Evolutionary conservation across 2,329 filamentous ascomycete genomes (phyloP), one percentile per base, ranked within the genome.

Genomic region (Chrysoporthe puriensis): DNA sequence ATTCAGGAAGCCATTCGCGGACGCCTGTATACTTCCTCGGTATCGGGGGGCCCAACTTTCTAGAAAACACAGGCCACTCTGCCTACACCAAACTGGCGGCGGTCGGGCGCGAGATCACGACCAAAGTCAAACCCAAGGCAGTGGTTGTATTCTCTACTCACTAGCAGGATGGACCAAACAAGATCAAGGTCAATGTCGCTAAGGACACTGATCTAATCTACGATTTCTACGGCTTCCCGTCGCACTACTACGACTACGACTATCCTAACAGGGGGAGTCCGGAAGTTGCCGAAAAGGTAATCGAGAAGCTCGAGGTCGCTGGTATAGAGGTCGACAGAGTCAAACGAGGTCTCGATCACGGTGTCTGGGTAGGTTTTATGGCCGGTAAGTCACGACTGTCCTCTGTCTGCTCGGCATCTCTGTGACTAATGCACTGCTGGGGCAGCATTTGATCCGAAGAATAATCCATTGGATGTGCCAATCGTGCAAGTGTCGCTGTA

Each of bases 111-210:
- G 87, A 90, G 70, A 89, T 90, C 74, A 89, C 86, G 0, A 79
- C 81, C 16, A 83, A 84, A 70, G 84, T 90, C 59, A 86, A 86
- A 72, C 88, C 88, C 1, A 85, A 84, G 69, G 89, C 87, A 7
- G 82, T 91, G 26, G 84, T 91, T 4, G 86, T 90, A 8, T 85
- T 91, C 73, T 90, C 88, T 2, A 88, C 88, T 0, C 88, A 91
- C 76, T 91, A 88, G 88, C 85, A 89, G 77, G 85, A 80, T 62
- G 76, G 67, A 69, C 75, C 74, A 56, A 80, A 82, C 73, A 83
- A 76, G 1, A 79, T 89, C 60, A 78, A 86, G 72, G 82, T 89
- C 73, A 89, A 89, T 72, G 83, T 81, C 1, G 84, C 83, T 1
- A 85, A 87, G 72, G 77, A 79, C 34, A 84, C 82, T 21, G 82